These are phyloP conservation scores for Vaccinium vitisidaea DNA, from an alignment of 148 eudicot genomes.

Conservation along the genomic window DNA sequence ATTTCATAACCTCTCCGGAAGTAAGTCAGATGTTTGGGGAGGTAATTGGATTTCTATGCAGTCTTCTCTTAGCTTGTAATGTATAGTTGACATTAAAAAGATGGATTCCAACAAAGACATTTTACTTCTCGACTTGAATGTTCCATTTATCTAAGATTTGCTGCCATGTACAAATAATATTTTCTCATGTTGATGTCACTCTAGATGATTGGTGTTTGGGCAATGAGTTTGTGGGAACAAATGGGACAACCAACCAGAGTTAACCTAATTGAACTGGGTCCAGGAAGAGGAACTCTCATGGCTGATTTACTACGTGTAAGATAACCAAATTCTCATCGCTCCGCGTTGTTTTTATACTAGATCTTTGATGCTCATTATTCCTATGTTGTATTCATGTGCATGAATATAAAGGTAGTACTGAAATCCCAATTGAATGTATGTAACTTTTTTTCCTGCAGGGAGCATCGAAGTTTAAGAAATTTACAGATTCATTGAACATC, in stretches of 20 bases:
- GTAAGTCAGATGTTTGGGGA: slow-evolving; percentile 99
- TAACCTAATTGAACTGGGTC: slow-evolving; percentile 89
- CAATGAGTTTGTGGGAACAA: slow-evolving; percentile 94
- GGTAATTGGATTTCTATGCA: slow-evolving; percentile 39
- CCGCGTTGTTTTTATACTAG: neutral
- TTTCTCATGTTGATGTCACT: neutral
- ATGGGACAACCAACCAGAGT: slow-evolving; percentile 82
- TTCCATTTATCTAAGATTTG: neutral
- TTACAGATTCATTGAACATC: slow-evolving; percentile 61
- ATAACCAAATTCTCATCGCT: slow-evolving; percentile 15
- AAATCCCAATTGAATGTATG: neutral
- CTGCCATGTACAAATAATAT: neutral
- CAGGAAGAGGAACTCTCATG: slow-evolving; percentile 98
- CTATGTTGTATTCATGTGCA: no score
- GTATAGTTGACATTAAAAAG: neutral
- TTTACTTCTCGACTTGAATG: neutral
- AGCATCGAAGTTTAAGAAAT: slow-evolving; percentile 72
- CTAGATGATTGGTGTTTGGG: slow-evolving; percentile 97
- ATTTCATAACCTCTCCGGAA: slow-evolving; percentile 96
- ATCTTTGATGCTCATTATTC: neutral
- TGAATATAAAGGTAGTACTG: no score
- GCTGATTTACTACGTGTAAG: slow-evolving; percentile 91
- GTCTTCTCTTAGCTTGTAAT: neutral
- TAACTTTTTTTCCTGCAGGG: slow-evolving; percentile 48
- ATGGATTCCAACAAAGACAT: neutral